Evolutionary conservation across 1,284 basidiomycete species (phyloP), one percentile per base, ranked within the genome.

Genomic region (Somion occarium): DNA sequence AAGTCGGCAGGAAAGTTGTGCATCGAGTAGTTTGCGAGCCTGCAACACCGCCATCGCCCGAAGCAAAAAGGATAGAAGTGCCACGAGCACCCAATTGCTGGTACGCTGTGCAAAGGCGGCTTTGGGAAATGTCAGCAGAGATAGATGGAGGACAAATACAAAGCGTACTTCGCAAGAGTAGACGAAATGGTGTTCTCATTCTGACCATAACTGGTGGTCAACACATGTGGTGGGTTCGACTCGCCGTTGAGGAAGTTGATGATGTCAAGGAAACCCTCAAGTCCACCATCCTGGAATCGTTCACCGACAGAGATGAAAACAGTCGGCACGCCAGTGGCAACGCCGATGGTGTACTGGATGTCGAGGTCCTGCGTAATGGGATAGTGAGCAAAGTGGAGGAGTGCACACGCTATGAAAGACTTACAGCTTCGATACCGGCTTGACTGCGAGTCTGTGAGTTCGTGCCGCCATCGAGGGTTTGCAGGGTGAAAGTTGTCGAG

Each of bases 21-120:
- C 59, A 71, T 5, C 75, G 79, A 47, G 79, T 73, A 58, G 85
- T 85, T 18, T 77, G 72, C 0, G 70, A 39, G 51, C 76, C 62
- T 5, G 83, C 85, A 4, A 86, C 86, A 48, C 86, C 86, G 18
- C 64, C 65, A 56, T 89, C 85, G 20, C 86, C 86, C 11, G 80
- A 81, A 5, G 79, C 71, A 61, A 85, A 85, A 51, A 83, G 55
- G 38, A 87, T 57, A 2, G 82, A 79, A 5, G 80, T 70, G 38
- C 87, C 86, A 7, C 83, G 75, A 13, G 73, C 75, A 23, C 83
- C 79, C 18, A 88, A 70, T 56, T 82, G 75, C 20, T 84, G 81
- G 52, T 88, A 83, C 12, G 74, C 73, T 44, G 65, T 61, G 64
- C 88, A 91, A 3, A 75, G 60, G 47, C 64, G 63, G 49, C 69